Conservation (phyloP, 352 stramenopile genomes). For the Paralagenidium karlingii region DNA sequence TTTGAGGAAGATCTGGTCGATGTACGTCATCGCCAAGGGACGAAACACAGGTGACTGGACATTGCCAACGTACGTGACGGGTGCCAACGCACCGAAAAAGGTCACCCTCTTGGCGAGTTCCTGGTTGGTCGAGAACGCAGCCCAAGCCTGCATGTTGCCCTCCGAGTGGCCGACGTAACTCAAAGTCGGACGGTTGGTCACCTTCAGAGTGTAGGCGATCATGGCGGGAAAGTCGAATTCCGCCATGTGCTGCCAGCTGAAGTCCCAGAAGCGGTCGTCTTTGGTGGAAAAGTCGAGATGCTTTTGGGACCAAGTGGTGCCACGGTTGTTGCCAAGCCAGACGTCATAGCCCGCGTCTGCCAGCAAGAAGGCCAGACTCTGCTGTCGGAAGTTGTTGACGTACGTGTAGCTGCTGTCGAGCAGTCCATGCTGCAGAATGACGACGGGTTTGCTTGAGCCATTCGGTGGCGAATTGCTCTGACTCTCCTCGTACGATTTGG, state of each 20-base stretch:
- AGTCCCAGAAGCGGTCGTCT: constrained; percentile 35
- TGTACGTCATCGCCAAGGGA: constrained; percentile 24
- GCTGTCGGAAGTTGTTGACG: constrained; percentile 41
- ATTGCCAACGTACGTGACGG: constrained; percentile 25
- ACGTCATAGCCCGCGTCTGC: constrained; percentile 46
- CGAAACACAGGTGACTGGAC: constrained; percentile 28
- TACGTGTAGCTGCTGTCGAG: constrained; percentile 51
- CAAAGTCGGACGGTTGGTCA: constrained; percentile 17
- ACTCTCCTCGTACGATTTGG: constrained; percentile 34
- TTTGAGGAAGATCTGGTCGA: constrained; percentile 26
- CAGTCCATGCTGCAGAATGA: constrained; percentile 40
- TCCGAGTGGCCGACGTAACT: constrained; percentile 52
- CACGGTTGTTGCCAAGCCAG: constrained; percentile 51
- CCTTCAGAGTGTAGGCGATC: constrained; percentile 28
- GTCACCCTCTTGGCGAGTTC: constrained; percentile 41
- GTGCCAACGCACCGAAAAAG: constrained; percentile 44
- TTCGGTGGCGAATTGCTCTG: constrained; percentile 12
- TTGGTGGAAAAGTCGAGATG: constrained; percentile 27
- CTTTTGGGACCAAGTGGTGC: constrained; percentile 34
- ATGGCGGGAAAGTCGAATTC: constrained; percentile 40
- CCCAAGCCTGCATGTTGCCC: constrained; percentile 50
- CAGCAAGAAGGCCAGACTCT: constrained; percentile 44
- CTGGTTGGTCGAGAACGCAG: constrained; percentile 37
- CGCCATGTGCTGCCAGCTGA: constrained; percentile 41
- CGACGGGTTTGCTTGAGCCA: constrained; percentile 28